Evolutionary conservation across 1,139 yeast species (phyloP).

Genomic region (Kluyveromyces sp.): DNA sequence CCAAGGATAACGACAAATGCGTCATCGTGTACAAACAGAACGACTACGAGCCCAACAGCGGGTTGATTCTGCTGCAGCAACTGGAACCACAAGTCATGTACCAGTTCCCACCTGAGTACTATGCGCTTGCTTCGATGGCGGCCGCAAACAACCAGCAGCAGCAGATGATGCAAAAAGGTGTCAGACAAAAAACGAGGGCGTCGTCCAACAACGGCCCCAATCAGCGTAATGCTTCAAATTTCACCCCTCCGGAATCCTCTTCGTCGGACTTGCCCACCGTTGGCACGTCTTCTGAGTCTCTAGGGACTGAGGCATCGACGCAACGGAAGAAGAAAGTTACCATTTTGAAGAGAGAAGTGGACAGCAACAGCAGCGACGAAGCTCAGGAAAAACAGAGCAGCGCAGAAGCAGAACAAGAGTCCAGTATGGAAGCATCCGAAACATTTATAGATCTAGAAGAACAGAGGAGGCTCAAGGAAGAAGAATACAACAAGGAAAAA

Average conservation of each 20-base stretch:
- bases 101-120: slow-evolving; percentile 8
- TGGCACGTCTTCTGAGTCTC: background rate
- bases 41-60: slow-evolving; percentile 15
- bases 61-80: slow-evolving; percentile 18
- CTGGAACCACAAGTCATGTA: slow-evolving; percentile 14
- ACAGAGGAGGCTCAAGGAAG: slow-evolving; percentile 18
- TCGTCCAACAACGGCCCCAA: background rate
- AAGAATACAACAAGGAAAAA: slow-evolving; percentile 19
- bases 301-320: background rate
- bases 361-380: background rate
- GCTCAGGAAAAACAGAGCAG: background rate
- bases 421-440: background rate
- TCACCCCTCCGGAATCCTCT: background rate
- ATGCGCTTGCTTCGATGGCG: slow-evolving; percentile 9
- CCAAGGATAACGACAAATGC: slow-evolving; percentile 40
- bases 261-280: background rate
- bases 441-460: slow-evolving; percentile 11
- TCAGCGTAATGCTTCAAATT: background rate
- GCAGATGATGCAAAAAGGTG: slow-evolving; percentile 1
- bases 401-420: background rate
- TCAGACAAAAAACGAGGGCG: background rate
- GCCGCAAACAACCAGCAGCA: slow-evolving; percentile 6
- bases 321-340: slow-evolving; percentile 6
- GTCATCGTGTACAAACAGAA: slow-evolving; percentile 35
- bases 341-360: slow-evolving; percentile 8